A percentile compares a stretch with the other conserved stretches of the same genome.
phyloP scores from a whole-genome alignment of 2,329 filamentous ascomycete species.

The Ilyonectria mors-panacis region DNA sequence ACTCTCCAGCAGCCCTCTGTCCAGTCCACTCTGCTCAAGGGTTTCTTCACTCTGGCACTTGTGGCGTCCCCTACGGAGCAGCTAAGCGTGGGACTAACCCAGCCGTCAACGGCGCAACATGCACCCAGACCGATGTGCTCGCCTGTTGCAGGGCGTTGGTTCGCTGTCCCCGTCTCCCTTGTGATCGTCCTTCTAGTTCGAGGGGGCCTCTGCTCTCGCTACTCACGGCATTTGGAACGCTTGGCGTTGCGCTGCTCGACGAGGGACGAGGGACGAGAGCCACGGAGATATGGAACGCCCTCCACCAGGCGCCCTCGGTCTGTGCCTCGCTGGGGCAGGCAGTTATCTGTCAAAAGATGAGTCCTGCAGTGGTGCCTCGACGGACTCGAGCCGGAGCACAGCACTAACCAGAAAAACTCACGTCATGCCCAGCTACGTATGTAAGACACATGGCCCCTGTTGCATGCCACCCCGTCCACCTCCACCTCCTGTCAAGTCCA shows the following conservation, averaged over 20 bases:
- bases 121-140: no score
- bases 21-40: not conserved
- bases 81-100: not conserved
- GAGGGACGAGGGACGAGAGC: no score
- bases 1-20: not conserved
- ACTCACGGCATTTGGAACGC: no score
- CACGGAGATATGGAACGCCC: not conserved
- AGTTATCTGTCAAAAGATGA: slow-evolving; percentile 2
- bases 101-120: not conserved
- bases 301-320: not conserved
- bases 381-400: slow-evolving; percentile 4
- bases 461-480: not conserved
- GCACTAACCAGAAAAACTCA: not conserved
- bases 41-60: not conserved
- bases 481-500: not conserved
- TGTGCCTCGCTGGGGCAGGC: not conserved
- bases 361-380: not conserved
- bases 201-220: not conserved
- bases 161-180: not conserved
- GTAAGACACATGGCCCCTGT: not conserved
- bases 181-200: not conserved
- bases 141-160: no score
- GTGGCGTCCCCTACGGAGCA: not conserved
- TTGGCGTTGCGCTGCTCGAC: no score
- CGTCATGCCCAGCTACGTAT: not conserved